Evolutionary conservation across 2,329 filamentous ascomycete genomes (phyloP), one percentile per base, ranked within the genome.

Genomic region (Ophiostoma novo-ulmi): DNA sequence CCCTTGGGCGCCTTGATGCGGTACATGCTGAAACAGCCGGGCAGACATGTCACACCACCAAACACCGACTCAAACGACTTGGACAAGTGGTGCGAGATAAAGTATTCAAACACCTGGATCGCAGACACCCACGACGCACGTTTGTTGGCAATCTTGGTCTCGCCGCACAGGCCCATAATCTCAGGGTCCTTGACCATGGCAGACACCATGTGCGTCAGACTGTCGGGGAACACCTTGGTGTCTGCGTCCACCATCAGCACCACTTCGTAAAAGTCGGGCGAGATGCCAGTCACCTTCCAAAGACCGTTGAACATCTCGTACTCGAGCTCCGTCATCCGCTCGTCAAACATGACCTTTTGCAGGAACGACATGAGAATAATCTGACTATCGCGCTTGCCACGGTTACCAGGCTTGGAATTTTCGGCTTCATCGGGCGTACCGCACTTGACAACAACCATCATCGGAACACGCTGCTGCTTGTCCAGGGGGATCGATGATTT

Each of bases 21-120:
- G 84, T 99, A 99, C 96, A 99, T 99, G 85, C 93, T 97, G 89
- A 99, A 99, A 85, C 95, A 99, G 74, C 95, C 95, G 20, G 95
- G 95, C 75, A 99, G 85, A 85, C 95, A 99, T 74, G 95, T 99
- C 73, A 99, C 95, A 91, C 95, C 95, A 81, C 95, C 95, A 80
- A 99, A 99, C 75, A 97, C 91, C 0, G 94, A 97, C 80, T 99
- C 95, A 81, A 99, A 99, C 4, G 94, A 93, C 82, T 99, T 99
- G 77, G 94, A 88, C 76, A 96, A 86, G 80, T 99, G 96, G 80
- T 99, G 95, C 1, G 95, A 98, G 81, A 99, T 95, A 84, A 98
- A 99, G 83, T 98, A 97, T 84, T 99, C 95, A 78, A 99, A 99
- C 38, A 99, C 96, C 81, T 99, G 95, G 76, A 99, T 99, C 82